Percentiles rank a stretch among this genome's conserved stretches.
phyloP scores from a whole-genome alignment of 2,329 filamentous ascomycete species.

The Colletotrichum sp. region DNA sequence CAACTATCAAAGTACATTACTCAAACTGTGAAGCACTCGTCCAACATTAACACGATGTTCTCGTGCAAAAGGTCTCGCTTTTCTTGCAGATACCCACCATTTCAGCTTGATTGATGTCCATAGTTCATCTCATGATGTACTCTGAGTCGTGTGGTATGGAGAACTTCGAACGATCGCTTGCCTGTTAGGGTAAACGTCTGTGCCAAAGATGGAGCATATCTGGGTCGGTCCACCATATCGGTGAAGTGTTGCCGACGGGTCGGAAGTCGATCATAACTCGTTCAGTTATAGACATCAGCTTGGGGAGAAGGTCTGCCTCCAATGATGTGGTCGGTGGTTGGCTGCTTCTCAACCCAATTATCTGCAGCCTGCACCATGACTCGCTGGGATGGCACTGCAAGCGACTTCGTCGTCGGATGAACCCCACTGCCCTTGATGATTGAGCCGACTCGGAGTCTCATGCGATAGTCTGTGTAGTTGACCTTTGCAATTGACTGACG shows the following conservation, averaged over 20 bases:
- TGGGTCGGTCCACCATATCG: neutral
- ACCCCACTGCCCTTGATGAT: neutral
- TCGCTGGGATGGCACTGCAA: neutral
- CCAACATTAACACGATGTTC: neutral
- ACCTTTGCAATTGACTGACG: accelerated
- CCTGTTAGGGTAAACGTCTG: neutral
- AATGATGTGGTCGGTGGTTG: neutral
- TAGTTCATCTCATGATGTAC: neutral
- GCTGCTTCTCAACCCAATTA: neutral
- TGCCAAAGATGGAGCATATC: neutral
- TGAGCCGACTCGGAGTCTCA: neutral
- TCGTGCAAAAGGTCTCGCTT: neutral
- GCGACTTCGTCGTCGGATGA: neutral
- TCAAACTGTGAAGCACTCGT: neutral
- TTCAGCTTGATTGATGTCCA: neutral
- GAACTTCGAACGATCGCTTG: neutral
- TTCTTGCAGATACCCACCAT: neutral
- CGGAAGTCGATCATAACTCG: neutral
- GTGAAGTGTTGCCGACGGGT: neutral
- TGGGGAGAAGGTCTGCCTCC: neutral
- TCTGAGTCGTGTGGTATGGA: neutral
- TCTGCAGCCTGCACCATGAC: neutral
- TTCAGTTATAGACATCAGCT: neutral
- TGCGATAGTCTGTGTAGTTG: neutral
- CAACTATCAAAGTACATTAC: neutral